phyloP scores from a whole-genome alignment of 345 rosid species.

The Eucalyptus regnans region DNA sequence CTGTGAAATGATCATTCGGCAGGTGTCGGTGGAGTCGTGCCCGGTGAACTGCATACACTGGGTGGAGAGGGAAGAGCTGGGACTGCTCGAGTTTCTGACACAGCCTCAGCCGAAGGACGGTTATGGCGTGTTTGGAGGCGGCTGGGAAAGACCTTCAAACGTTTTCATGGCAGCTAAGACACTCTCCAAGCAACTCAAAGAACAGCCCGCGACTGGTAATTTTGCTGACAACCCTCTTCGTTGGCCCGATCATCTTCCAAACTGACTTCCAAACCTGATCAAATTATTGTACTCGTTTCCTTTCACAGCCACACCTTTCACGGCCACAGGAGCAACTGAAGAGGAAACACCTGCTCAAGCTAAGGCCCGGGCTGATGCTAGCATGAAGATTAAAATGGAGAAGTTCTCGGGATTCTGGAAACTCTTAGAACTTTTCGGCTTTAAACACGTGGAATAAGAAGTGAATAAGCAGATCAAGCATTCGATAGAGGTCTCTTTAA shows the following conservation, averaged over 20 bases:
- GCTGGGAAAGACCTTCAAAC: conserved; percentile 48
- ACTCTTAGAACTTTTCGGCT: conserved; percentile 6
- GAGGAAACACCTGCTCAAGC: conserved; percentile 58
- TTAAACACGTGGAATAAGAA: neutral
- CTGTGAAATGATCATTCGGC: neutral
- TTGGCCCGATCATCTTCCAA: neutral
- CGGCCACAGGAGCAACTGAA: conserved; percentile 17
- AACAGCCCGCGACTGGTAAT: conserved; percentile 2
- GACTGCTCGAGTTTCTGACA: conserved; percentile 36
- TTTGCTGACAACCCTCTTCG: neutral
- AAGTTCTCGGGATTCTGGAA: conserved; percentile 20
- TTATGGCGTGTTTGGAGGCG: conserved; percentile 50
- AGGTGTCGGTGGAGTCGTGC: conserved; percentile 52
- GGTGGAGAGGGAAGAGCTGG: conserved; percentile 42
- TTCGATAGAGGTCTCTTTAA: neutral
- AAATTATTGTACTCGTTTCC: neutral
- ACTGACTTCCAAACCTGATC: neutral
- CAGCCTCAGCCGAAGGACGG: conserved; percentile 35
- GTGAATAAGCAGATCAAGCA: neutral
- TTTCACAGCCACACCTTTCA: conserved; percentile 8
- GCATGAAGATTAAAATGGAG: conserved; percentile 22
- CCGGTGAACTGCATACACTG: conserved; percentile 58
- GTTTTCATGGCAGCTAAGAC: conserved; percentile 45
- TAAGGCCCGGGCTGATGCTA: conserved; percentile 28
- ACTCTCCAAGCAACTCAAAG: conserved; percentile 24